Evolutionary conservation across 371 early-diverging fungal species (phyloP).

Genomic region (Catenaria anguillulae): DNA sequence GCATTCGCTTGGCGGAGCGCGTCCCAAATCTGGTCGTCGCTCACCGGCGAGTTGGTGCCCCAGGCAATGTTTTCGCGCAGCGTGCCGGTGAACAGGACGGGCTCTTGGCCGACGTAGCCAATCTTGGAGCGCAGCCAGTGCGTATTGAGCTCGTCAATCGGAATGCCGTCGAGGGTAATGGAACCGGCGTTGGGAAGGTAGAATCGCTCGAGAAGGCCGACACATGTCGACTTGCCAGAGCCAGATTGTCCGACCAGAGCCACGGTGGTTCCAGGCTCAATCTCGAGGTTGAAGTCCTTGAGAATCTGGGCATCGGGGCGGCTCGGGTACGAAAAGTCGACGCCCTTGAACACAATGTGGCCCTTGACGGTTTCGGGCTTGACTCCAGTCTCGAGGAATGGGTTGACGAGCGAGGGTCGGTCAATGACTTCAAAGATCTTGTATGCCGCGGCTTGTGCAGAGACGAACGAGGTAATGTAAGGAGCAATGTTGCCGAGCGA

Average conservation of each 20-base stretch:
- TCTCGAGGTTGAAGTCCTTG: slow-evolving; percentile 27
- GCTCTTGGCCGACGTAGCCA: slow-evolving; percentile 52
- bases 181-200: slow-evolving; percentile 15
- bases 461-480: slow-evolving; percentile 38
- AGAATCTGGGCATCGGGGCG: slow-evolving; percentile 38
- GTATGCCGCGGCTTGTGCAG: slow-evolving; percentile 48
- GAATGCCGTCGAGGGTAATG: slow-evolving; percentile 25
- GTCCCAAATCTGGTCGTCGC: slow-evolving; percentile 4
- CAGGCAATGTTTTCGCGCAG: slow-evolving; percentile 61
- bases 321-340: slow-evolving; percentile 34
- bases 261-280: slow-evolving; percentile 34
- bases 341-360: slow-evolving; percentile 17
- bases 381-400: slow-evolving; percentile 12
- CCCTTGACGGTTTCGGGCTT: slow-evolving; percentile 17
- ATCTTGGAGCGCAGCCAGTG: slow-evolving; percentile 28
- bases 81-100: slow-evolving; percentile 64
- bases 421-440: slow-evolving; percentile 62
- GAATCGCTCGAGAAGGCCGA: slow-evolving; percentile 7
- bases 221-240: slow-evolving; percentile 18
- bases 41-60: slow-evolving; percentile 29
- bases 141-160: slow-evolving; percentile 29
- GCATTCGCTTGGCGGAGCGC: slow-evolving; percentile 13
- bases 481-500: slow-evolving; percentile 41
- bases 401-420: slow-evolving; percentile 49
- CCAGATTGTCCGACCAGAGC: slow-evolving; percentile 41